These are phyloP conservation scores for Irpex sp. DNA, from an alignment of 1,284 basidiomycete species.

Conservation along the genomic window DNA sequence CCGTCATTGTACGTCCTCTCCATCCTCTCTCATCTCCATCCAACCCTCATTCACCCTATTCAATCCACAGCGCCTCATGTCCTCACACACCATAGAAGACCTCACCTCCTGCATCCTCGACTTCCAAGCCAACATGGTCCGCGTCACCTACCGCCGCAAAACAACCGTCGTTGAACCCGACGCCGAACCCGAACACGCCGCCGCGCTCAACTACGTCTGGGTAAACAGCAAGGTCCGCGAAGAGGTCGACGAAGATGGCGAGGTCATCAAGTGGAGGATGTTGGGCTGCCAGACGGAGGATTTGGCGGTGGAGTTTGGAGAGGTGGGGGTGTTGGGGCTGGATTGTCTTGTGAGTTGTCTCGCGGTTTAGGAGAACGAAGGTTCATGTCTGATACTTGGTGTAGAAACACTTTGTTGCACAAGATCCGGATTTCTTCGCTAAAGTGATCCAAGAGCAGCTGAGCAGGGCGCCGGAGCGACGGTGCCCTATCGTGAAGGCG, in stretches of 20 bases:
- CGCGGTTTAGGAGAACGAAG: neutral
- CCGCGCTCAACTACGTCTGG: constrained; percentile 72
- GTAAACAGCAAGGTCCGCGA: constrained; percentile 50
- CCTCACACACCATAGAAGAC: constrained; percentile 81
- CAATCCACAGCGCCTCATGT: constrained; percentile 70
- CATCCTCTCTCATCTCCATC: neutral
- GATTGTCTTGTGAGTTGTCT: constrained; percentile 67
- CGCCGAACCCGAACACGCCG: constrained; percentile 53
- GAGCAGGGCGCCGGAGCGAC: constrained; percentile 67
- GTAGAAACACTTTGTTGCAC: constrained; percentile 33
- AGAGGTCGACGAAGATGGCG: constrained; percentile 42
- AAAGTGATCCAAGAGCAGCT: constrained; percentile 84
- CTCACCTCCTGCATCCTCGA: constrained; percentile 83
- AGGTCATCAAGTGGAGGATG: constrained; percentile 67
- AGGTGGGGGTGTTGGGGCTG: constrained; percentile 81
- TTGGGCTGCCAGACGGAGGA: constrained; percentile 80
- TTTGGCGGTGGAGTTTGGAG: constrained; percentile 74
- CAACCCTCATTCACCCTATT: neutral
- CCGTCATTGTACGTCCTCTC: constrained; percentile 59
- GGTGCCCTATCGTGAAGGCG: constrained; percentile 84
- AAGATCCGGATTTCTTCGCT: constrained; percentile 75
- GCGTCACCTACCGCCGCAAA: constrained; percentile 79
- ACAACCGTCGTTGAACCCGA: constrained; percentile 71
- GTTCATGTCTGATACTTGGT: neutral
- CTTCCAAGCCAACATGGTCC: constrained; percentile 86